phyloP scores from a whole-genome alignment of 2,329 filamentous ascomycete genomes.

The Ceratocystis harringtonii region DNA sequence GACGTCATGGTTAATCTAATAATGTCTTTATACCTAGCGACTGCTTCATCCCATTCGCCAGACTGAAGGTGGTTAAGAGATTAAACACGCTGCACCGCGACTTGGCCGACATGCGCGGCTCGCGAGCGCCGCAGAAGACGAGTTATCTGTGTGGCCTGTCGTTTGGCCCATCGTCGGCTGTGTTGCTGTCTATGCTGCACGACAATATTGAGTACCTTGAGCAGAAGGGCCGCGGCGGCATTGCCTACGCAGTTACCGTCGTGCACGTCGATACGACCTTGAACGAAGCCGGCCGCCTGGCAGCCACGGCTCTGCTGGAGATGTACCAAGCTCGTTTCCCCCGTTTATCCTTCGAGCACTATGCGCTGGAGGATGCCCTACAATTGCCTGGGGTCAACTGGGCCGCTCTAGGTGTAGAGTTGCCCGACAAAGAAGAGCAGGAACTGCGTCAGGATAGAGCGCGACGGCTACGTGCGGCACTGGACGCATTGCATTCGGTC shows the following conservation, averaged over 20 bases:
- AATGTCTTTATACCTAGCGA: slow-evolving; percentile 21
- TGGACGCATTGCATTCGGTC: slow-evolving; percentile 51
- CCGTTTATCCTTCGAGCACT: slow-evolving; percentile 44
- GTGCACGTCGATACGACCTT: slow-evolving; percentile 38
- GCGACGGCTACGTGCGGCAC: slow-evolving; percentile 36
- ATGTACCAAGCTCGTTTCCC: slow-evolving; percentile 48
- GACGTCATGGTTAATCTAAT: neutral
- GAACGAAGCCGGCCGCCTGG: slow-evolving; percentile 19
- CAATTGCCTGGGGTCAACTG: slow-evolving; percentile 38
- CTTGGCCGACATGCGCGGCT: slow-evolving; percentile 25
- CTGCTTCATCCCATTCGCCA: slow-evolving; percentile 67
- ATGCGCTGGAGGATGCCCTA: slow-evolving; percentile 51
- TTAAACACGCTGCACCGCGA: slow-evolving; percentile 38
- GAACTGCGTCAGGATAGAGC: slow-evolving; percentile 24
- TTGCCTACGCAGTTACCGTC: slow-evolving; percentile 52
- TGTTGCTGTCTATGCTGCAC: slow-evolving; percentile 61
- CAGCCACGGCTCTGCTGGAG: slow-evolving; percentile 34
- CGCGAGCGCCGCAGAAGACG: slow-evolving; percentile 22
- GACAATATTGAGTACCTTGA: slow-evolving; percentile 51
- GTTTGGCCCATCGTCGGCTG: slow-evolving; percentile 65
- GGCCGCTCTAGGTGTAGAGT: slow-evolving; percentile 28
- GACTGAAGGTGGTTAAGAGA: slow-evolving; percentile 66
- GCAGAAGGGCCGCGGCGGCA: slow-evolving; percentile 41
- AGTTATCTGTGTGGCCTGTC: slow-evolving; percentile 64
- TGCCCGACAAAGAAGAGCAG: slow-evolving; percentile 39